Conservation (phyloP, 345 rosid species). For the Noccaea bulbosa region DNA sequence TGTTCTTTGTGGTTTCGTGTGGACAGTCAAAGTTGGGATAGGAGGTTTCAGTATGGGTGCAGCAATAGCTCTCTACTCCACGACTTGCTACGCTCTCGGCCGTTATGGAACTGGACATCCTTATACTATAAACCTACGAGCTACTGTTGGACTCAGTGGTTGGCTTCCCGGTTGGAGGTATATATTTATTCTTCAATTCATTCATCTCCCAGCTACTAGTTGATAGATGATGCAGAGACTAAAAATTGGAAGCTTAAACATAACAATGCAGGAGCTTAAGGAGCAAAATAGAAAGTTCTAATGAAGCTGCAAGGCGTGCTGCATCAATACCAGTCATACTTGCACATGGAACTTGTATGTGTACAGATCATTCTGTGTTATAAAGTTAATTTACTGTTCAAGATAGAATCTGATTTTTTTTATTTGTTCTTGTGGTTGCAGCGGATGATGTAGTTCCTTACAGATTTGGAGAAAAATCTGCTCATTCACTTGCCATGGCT, state of each 20-base stretch:
- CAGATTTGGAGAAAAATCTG: slow-evolving; percentile 62
- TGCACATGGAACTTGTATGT: slow-evolving; percentile 64
- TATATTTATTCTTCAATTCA: neutral
- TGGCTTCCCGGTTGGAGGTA: slow-evolving; percentile 80
- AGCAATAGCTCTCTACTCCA: slow-evolving; percentile 69
- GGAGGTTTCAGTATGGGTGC: slow-evolving; percentile 93
- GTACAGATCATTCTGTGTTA: neutral
- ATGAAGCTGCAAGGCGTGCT: slow-evolving; percentile 58
- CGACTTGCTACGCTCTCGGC: slow-evolving; percentile 60
- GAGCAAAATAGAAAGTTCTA: slow-evolving; percentile 58
- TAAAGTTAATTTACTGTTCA: slow-evolving; percentile 8
- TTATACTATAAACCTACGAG: slow-evolving; percentile 56
- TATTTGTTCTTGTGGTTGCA: slow-evolving; percentile 39
- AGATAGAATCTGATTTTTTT: slow-evolving; percentile 8
- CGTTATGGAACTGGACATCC: slow-evolving; percentile 56
- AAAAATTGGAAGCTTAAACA: slow-evolving; percentile 13
- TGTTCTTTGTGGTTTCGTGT: slow-evolving; percentile 25
- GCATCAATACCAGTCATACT: slow-evolving; percentile 63
- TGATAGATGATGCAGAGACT: neutral
- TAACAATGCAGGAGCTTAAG: slow-evolving; percentile 55
- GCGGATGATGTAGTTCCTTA: slow-evolving; percentile 74
- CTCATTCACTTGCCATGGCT: slow-evolving; percentile 50
- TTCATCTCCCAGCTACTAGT: slow-evolving; percentile 21
- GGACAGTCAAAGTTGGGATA: slow-evolving; percentile 59
- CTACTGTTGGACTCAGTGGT: slow-evolving; percentile 67